Base-by-base conservation (phyloP, 768 basidiomycete genomes). In the Lactarius akahatsu region DNA sequence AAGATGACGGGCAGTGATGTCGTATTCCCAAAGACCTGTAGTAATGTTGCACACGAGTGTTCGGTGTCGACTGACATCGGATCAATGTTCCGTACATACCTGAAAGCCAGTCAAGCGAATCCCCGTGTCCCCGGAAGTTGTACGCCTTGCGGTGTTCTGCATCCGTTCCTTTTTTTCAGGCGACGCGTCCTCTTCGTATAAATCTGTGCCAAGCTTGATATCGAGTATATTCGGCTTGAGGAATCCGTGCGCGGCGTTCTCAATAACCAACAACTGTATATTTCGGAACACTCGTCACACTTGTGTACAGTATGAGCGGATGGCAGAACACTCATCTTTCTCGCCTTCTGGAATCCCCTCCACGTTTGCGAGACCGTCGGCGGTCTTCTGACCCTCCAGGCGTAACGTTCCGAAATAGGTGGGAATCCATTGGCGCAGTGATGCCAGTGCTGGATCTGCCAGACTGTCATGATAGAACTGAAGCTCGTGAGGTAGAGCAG, bases 21-120 rank as follows among this genome's bases (percentile, higher is more conserved):
- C 23, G 41, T 63, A 56, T 63, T 56, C 3, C 54, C 52, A 56
- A 67, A 67, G n/a, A 67, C 40, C 66, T 67, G 43, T 76, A 0
- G 86, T 81, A 20, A 77, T 71, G 59, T 88, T 82, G 71, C 93
- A 5, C 26, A 26, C 50, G 26, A 52, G 23, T 26, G 26, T 52
- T 52, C 15, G 50, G 23, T 13, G 23, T 52, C 26, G 6, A 52
- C 13, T 52, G 50, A 52, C n/a, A 57, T 38, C 10, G 6, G 30
- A 13, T 10, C 32, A 23, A 32, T 4, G 5, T 36, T 45, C 40
- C 62, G 62, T 38, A 23, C 83, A 61, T 69, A 94, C 96, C 81
- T 94, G 92, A 76, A 94, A 98, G 8, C 92, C 97, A 2, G 95
- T 97, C 58, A 98, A 76, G 45, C 92, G 78, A 4, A 98, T 68